A percentile compares a stretch with the other conserved stretches of the same genome.
Evolutionary conservation across 73 alveolate species (phyloP).

Genomic region (Blepharisma japonicum): DNA sequence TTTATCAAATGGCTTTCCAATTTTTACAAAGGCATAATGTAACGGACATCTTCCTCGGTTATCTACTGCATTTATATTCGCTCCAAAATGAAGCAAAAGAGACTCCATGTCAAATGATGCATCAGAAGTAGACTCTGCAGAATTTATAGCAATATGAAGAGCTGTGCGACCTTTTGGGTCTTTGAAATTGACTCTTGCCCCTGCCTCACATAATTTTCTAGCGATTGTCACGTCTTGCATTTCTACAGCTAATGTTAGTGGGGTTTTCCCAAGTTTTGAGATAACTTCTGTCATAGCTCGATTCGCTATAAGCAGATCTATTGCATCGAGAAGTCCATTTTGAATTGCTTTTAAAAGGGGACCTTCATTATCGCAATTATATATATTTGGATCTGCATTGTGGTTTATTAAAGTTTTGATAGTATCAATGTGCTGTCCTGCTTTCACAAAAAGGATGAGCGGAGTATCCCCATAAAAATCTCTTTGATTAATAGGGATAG

Average conservation of each 20-base stretch:
- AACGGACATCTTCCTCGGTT: constrained; percentile 59
- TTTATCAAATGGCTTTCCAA: constrained; percentile 33
- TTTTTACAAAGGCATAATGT: constrained; percentile 68
- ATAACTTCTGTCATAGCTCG: constrained; percentile 40
- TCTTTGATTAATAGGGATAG: neutral
- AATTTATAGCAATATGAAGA: constrained; percentile 46
- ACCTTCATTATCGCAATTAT: constrained; percentile 30
- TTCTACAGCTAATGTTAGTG: constrained; percentile 40
- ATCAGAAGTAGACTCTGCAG: constrained; percentile 45
- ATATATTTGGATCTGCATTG: constrained; percentile 33
- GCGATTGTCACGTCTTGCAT: constrained; percentile 23
- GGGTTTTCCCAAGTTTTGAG: constrained; percentile 40
- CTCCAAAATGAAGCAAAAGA: constrained; percentile 41
- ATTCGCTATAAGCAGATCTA: constrained; percentile 27
- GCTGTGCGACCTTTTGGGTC: constrained; percentile 45
- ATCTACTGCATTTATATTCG: constrained; percentile 54
- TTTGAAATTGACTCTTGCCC: constrained; percentile 40
- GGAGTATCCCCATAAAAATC: neutral
- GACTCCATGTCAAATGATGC: constrained; percentile 56
- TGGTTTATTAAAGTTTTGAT: constrained; percentile 27
- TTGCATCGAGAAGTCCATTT: neutral
- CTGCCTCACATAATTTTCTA: constrained; percentile 30
- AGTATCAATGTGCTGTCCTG: neutral
- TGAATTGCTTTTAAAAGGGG: constrained; percentile 40
- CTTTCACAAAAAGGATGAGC: neutral